Evolutionary conservation across 1,284 basidiomycete species (phyloP), one percentile per base, ranked within the genome.

Genomic region (Marasmius tenuissimus): DNA sequence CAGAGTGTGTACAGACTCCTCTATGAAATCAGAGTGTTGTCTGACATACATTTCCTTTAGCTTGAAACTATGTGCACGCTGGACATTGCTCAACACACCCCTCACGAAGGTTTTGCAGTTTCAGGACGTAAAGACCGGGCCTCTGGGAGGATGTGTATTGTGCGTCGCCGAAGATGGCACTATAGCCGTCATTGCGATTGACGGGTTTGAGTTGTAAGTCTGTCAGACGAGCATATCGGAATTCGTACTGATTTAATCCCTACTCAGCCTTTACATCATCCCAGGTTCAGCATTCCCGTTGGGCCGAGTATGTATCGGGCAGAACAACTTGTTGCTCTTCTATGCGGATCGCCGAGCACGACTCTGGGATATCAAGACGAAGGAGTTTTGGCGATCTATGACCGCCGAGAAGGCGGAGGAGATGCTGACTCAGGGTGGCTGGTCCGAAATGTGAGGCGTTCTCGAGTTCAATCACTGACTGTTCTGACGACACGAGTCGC

Each of bases 331-430:
- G 27, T 71, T 97, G 53, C 76, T 97, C 6, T 77, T 90, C 1
- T 98, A 97, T 71, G 80, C 81, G 1, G 89, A 93, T 65, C 85
- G 85, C 3, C 86, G 90, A 60, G 92, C 92, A 2, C 81, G 97
- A 35, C 76, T 96, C 1, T 99, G 97, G 95, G 93, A 97, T 71
- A 77, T 91, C n/a, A 85, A 87, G 62, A 91, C 89, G 0, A 84
- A 85, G 57, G 95, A 97, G 70, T 91, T 98, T 68, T 85, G 94
- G 78, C 80, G 96, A 45, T 93, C 94, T 0, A 93, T 94, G 78
- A 84, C 82, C 3, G 70, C 81, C 1, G 89, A 91, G 48, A 94
- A 93, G 68, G 93, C 89, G 0, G 83, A 87, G 57, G 93, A 94
- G 57, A 79, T 95, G 62, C 69, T 97, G 3, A 73, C 73, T 1